These are phyloP conservation scores for Saitozyma sp. DNA, from an alignment of 768 basidiomycete genomes.

Conservation along the genomic window DNA sequence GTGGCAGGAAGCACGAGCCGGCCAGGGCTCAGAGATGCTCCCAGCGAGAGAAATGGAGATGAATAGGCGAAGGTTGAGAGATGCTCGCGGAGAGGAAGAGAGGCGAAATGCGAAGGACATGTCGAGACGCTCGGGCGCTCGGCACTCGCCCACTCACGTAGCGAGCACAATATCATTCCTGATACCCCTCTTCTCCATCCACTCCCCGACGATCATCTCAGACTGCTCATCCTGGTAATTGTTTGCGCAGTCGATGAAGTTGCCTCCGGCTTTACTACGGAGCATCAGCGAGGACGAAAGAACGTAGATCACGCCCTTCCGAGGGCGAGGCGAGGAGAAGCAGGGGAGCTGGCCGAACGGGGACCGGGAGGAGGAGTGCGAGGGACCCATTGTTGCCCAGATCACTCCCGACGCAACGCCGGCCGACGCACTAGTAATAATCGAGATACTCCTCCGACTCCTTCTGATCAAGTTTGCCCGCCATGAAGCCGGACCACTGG, in stretches of 20 bases:
- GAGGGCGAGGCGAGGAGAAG: no score
- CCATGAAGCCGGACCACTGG: constrained; percentile 50
- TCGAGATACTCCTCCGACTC: constrained; percentile 31
- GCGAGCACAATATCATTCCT: constrained; percentile 58
- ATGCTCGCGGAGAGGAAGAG: neutral
- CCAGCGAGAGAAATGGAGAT: neutral
- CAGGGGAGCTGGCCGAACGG: no score
- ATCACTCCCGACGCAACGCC: neutral
- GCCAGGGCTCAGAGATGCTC: no score
- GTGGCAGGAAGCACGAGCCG: no score
- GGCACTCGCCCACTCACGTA: constrained; percentile 45
- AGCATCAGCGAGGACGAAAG: neutral
- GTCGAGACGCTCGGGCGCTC: constrained; percentile 9
- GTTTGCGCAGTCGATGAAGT: constrained; percentile 60
- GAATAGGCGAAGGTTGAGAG: constrained; percentile 1
- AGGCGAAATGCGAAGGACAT: neutral
- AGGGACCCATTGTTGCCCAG: neutral
- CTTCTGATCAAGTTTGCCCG: constrained; percentile 23
- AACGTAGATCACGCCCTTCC: no score
- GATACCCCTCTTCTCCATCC: constrained; percentile 55
- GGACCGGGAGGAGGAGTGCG: neutral
- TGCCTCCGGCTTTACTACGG: constrained; percentile 56
- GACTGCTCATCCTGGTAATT: constrained; percentile 56
- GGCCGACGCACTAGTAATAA: constrained; percentile 12
- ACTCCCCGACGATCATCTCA: constrained; percentile 61